phyloP scores from a whole-genome alignment of 2,329 filamentous ascomycete genomes.

The Diaporthe capsici region DNA sequence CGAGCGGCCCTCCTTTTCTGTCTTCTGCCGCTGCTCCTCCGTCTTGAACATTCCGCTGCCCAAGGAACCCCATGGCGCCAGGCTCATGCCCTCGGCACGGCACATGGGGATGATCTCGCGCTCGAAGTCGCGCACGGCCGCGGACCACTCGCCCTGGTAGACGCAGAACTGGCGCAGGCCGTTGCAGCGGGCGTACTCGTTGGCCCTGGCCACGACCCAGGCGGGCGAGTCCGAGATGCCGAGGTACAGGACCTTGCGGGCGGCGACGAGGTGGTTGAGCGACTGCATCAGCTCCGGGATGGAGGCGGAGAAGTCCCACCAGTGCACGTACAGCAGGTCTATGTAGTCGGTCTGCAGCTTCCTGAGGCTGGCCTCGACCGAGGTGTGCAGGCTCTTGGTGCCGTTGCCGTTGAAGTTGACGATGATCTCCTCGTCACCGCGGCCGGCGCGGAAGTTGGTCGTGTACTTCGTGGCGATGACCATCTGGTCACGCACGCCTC shows the following conservation, averaged over 20 bases:
- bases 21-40: conserved; percentile 48
- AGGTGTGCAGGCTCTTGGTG: conserved; percentile 71
- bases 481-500: conserved; percentile 72
- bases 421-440: conserved; percentile 54
- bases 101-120: conserved; percentile 77
- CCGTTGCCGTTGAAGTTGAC: conserved; percentile 71
- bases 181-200: conserved; percentile 54
- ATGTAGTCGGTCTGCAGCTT: conserved; percentile 62
- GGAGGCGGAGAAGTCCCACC: conserved; percentile 59
- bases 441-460: conserved; percentile 59
- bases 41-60: conserved; percentile 57
- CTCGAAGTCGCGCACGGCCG: conserved; percentile 62
- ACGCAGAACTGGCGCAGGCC: conserved; percentile 55
- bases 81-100: conserved; percentile 67
- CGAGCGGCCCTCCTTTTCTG: conserved; percentile 52
- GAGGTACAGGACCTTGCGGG: conserved; percentile 58
- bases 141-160: conserved; percentile 58
- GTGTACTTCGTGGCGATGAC: conserved; percentile 79
- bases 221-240: conserved; percentile 57
- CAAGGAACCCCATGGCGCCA: conserved; percentile 68
- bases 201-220: conserved; percentile 56
- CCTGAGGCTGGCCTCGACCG: conserved; percentile 60
- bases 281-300: conserved; percentile 60
- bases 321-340: conserved; percentile 61
- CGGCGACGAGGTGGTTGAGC: conserved; percentile 57